These are phyloP conservation scores for Chrysosporium queenslandicum DNA, from an alignment of 2,329 filamentous ascomycete genomes.

Conservation along the genomic window DNA sequence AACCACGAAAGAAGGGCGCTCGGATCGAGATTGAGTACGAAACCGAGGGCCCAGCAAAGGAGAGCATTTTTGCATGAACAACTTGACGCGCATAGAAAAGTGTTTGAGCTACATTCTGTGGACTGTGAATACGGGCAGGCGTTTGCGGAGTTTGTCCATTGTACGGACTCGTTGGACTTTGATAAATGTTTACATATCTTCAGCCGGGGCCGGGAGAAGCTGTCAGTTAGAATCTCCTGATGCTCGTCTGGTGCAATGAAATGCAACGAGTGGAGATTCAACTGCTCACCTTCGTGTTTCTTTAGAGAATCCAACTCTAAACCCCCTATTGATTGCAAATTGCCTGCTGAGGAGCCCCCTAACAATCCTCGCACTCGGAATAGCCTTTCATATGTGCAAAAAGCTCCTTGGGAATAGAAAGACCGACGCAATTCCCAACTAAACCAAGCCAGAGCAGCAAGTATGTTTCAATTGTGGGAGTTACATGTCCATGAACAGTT, in stretches of 20 bases:
- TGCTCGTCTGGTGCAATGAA: too few species aligned
- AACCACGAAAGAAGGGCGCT: conserved; percentile 52
- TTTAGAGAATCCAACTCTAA: too few species aligned
- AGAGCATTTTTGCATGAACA: conserved; percentile 36
- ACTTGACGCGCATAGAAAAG: conserved; percentile 4
- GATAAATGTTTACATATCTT: background rate
- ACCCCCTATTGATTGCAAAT: background rate
- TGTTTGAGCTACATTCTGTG: background rate
- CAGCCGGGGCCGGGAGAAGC: too few species aligned
- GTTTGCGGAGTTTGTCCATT: background rate
- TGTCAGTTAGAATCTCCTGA: too few species aligned
- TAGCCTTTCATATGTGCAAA: conserved; percentile 18
- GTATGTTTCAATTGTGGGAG: conserved; percentile 52
- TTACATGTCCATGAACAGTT: conserved; percentile 42
- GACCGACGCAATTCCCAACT: conserved; percentile 66
- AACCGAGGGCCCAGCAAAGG: conserved; percentile 53
- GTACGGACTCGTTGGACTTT: background rate
- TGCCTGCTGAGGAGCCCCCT: background rate
- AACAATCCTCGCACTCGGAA: background rate
- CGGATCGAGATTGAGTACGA: conserved; percentile 70
- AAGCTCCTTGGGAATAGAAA: conserved; percentile 65
- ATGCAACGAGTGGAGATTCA: background rate
- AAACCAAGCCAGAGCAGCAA: conserved; percentile 83
- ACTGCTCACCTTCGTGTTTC: too few species aligned
- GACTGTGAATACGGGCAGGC: background rate